Conservation (phyloP, 176 grass and related monocot genomes). For the Oryza meridionalis region DNA sequence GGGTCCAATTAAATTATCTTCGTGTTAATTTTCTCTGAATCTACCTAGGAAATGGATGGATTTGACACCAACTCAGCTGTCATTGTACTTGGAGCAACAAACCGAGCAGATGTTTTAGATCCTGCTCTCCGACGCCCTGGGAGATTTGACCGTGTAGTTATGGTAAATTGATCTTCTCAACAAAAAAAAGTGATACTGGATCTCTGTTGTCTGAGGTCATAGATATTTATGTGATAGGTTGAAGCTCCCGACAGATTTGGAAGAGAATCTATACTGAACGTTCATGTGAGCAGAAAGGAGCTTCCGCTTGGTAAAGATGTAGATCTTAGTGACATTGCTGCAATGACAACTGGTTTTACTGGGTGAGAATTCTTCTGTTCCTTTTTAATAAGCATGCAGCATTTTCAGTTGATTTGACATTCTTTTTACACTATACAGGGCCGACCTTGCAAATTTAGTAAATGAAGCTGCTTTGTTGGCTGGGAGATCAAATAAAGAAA, state of each 20-base stretch:
- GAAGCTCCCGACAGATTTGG: constrained; percentile 92
- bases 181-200: constrained; percentile 6
- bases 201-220: constrained; percentile 29
- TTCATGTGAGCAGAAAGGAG: constrained; percentile 89
- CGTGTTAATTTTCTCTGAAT: constrained; percentile 18
- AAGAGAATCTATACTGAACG: constrained; percentile 94
- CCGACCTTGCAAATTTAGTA: constrained; percentile 98
- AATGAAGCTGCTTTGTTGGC: constrained; percentile 99
- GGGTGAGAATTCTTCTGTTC: constrained; percentile 57
- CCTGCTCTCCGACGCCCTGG: constrained; percentile 93
- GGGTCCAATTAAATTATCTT: not conserved
- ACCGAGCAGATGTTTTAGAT: constrained; percentile 96
- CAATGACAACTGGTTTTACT: constrained; percentile 99
- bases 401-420: constrained; percentile 22
- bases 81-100: constrained; percentile 95
- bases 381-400: constrained; percentile 19
- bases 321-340: constrained; percentile 82
- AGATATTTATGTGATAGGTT: constrained; percentile 63
- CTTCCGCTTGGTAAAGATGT: constrained; percentile 93
- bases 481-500: constrained; percentile 84
- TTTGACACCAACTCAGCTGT: constrained; percentile 99
- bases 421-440: constrained; percentile 68
- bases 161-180: constrained; percentile 53
- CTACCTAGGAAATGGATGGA: constrained; percentile 95
- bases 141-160: constrained; percentile 99